Evolutionary conservation across 2,329 filamentous ascomycete species (phyloP).

Genomic region (Botrytis medusae): DNA sequence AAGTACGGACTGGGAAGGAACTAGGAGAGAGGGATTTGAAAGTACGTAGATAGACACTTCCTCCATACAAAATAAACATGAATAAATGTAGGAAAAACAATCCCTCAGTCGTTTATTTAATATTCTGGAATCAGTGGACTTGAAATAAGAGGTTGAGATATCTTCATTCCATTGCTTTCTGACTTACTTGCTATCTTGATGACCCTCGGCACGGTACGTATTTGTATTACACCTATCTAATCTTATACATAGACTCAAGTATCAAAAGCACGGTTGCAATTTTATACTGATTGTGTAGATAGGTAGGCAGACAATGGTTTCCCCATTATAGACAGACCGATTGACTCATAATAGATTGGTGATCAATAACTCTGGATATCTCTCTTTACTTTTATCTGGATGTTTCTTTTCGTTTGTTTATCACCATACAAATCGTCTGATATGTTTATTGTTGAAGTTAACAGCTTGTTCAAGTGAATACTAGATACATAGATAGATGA

Average conservation of each 20-base stretch:
- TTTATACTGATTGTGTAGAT: too few species aligned
- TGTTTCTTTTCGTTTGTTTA: too few species aligned
- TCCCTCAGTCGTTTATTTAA: not conserved
- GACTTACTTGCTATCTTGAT: not conserved
- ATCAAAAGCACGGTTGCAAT: not conserved
- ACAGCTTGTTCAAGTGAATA: conserved; percentile 1
- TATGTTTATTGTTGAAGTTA: not conserved
- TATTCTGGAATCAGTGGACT: not conserved
- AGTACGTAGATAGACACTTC: not conserved
- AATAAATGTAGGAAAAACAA: not conserved
- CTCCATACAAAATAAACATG: not conserved
- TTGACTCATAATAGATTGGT: not conserved
- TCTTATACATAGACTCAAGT: not conserved
- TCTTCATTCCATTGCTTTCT: not conserved
- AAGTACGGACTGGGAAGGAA: too few species aligned
- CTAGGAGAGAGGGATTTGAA: too few species aligned
- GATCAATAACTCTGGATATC: not conserved
- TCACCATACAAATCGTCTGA: not conserved
- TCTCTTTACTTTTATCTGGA: not conserved
- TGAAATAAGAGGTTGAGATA: not conserved
- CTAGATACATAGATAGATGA: not conserved
- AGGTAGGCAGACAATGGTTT: not conserved
- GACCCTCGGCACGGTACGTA: not conserved
- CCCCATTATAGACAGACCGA: not conserved
- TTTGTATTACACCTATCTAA: not conserved